phyloP scores from a whole-genome alignment of 2,329 filamentous ascomycete genomes.

The Harringtonia lauricola region DNA sequence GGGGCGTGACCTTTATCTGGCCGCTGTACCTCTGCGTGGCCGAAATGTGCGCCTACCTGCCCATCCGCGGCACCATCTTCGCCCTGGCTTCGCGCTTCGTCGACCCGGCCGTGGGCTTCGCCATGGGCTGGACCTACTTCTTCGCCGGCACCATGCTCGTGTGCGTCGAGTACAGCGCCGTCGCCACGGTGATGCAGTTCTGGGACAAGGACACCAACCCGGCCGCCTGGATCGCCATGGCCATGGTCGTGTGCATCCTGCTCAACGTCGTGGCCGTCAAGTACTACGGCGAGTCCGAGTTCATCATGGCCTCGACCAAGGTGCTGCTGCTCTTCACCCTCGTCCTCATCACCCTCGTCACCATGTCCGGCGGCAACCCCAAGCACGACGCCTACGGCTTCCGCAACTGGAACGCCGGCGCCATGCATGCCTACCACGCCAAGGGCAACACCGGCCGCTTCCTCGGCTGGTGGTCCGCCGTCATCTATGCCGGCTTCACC shows the following conservation, averaged over 20 bases:
- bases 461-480: conserved; percentile 11
- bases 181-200: conserved; percentile 29
- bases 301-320: conserved; percentile 32
- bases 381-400: conserved; percentile 31
- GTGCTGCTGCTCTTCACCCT: conserved; percentile 41
- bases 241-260: conserved; percentile 23
- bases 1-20: conserved; percentile 38
- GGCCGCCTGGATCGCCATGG: conserved; percentile 42
- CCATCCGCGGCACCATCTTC: conserved; percentile 51
- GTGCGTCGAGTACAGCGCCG: conserved; percentile 26
- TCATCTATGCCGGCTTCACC: conserved; percentile 25
- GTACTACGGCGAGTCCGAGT: conserved; percentile 27
- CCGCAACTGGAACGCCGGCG: conserved; percentile 30
- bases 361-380: conserved; percentile 44
- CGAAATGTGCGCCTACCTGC: conserved; percentile 53
- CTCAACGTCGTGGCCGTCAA: conserved; percentile 21
- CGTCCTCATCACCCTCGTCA: conserved; percentile 41
- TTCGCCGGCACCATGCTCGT: conserved; percentile 27
- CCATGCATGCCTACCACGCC: conserved; percentile 21
- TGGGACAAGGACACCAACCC: conserved; percentile 31
- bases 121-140: conserved; percentile 32
- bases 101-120: conserved; percentile 52
- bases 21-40: conserved; percentile 54
- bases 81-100: conserved; percentile 54
- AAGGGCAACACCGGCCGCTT: conserved; percentile 27